Conservation (phyloP, 495 filamentous ascomycete species). For the Pyronema domesticum region DNA sequence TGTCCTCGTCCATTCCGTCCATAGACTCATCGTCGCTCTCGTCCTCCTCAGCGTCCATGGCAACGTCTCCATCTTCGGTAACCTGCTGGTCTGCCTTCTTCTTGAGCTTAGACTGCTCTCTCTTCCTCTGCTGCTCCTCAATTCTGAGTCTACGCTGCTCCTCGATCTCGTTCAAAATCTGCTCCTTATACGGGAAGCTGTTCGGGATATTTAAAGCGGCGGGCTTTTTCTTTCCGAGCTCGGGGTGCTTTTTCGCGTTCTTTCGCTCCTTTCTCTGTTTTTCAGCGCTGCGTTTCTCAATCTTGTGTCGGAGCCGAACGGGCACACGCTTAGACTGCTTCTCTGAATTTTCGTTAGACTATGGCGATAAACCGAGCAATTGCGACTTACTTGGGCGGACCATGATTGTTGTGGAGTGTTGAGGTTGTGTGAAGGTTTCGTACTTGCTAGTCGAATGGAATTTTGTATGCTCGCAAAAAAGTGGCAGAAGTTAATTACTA, state of each 20-base stretch:
- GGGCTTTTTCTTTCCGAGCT: conserved; percentile 87
- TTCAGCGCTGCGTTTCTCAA: conserved; percentile 76
- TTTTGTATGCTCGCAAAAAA: neutral
- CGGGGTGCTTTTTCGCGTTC: conserved; percentile 81
- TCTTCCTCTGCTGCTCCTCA: conserved; percentile 52
- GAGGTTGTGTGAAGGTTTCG: neutral
- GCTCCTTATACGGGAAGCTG: conserved; percentile 94
- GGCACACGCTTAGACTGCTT: conserved; percentile 85
- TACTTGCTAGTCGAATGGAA: neutral
- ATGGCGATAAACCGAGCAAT: neutral
- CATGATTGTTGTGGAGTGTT: neutral
- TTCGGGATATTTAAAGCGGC: conserved; percentile 61
- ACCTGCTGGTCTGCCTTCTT: conserved; percentile 27
- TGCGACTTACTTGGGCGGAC: conserved; percentile 2
- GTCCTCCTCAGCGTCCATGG: conserved; percentile 27
- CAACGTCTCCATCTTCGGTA: conserved; percentile 29
- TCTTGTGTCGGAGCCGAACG: conserved; percentile 81
- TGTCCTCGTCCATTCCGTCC: conserved; percentile 29
- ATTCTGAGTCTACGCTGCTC: conserved; percentile 60
- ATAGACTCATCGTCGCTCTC: conserved; percentile 30
- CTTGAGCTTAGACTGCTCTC: conserved; percentile 52
- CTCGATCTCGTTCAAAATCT: conserved; percentile 83
- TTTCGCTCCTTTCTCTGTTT: conserved; percentile 84
- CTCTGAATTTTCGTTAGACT: conserved; percentile 33
- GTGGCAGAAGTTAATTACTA: too few relatives aligned